phyloP scores from a whole-genome alignment of 805 yeast genomes.

The Teunomyces barrocoloradensis region DNA sequence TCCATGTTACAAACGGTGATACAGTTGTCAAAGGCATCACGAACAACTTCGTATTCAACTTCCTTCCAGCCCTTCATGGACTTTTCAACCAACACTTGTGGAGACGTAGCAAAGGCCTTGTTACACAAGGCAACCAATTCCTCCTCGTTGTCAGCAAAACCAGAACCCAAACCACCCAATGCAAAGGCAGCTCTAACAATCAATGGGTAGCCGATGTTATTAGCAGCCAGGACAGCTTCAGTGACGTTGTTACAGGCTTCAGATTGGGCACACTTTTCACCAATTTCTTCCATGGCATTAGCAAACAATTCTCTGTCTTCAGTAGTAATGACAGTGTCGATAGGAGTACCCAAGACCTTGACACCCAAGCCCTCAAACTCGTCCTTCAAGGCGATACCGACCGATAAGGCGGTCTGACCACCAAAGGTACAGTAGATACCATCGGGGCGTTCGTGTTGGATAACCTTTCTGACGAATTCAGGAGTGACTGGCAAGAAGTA shows the following conservation, averaged over 20 bases:
- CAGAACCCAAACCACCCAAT: conserved; percentile 96
- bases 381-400: conserved; percentile 93
- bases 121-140: conserved; percentile 82
- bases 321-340: conserved; percentile 93
- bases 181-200: conserved; percentile 98
- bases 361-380: conserved; percentile 92
- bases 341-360: conserved; percentile 93
- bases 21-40: conserved; percentile 96
- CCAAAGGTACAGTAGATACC: conserved; percentile 97
- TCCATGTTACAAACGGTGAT: conserved; percentile 99
- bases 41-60: conserved; percentile 96
- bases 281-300: conserved; percentile 89
- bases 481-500: conserved; percentile 97
- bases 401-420: conserved; percentile 97
- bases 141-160: conserved; percentile 86
- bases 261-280: conserved; percentile 93
- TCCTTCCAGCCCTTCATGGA: conserved; percentile 99
- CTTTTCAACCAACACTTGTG: conserved; percentile 92
- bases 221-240: conserved; percentile 84
- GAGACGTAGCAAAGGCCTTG: conserved; percentile 92
- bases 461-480: conserved; percentile 94
- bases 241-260: conserved; percentile 76
- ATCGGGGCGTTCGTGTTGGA: conserved; percentile 92
- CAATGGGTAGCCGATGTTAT: conserved; percentile 88
- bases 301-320: conserved; percentile 98